These are phyloP conservation scores for Aureobasidium melanogenum DNA, from an alignment of 2,329 filamentous ascomycete species.

Conservation along the genomic window DNA sequence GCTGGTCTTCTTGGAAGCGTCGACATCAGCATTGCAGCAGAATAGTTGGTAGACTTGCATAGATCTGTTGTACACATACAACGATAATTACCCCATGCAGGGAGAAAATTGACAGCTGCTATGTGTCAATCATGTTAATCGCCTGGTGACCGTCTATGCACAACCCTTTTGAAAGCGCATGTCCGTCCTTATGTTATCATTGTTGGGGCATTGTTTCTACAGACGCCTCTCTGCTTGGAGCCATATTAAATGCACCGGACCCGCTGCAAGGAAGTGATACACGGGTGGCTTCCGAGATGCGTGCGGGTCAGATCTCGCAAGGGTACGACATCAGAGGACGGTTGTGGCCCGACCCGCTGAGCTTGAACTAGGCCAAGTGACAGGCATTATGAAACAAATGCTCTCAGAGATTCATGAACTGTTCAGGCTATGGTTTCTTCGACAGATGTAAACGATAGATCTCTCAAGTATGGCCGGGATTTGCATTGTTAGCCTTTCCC, in stretches of 20 bases:
- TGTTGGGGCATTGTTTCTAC: neutral
- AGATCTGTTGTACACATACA: neutral
- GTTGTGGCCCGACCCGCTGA: slow-evolving; percentile 3
- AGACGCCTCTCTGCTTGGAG: neutral
- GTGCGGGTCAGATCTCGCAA: neutral
- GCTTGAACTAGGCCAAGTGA: neutral
- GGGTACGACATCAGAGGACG: neutral
- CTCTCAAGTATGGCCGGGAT: neutral
- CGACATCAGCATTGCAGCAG: slow-evolving; percentile 11
- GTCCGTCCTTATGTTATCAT: neutral
- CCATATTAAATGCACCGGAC: neutral
- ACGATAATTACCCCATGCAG: slow-evolving; percentile 2
- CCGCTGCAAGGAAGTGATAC: neutral
- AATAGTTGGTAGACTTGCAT: slow-evolving; percentile 3
- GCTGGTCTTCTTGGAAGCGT: slow-evolving; percentile 58
- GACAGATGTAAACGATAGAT: slow-evolving; percentile 3
- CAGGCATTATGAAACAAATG: neutral
- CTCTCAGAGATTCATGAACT: neutral
- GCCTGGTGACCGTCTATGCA: neutral
- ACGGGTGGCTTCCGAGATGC: neutral
- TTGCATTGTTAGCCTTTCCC: neutral
- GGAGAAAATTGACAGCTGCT: slow-evolving; percentile 5
- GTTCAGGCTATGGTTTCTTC: neutral
- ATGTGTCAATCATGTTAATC: slow-evolving; percentile 1
- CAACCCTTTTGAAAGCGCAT: neutral